A percentile compares a stretch with the other conserved stretches of the same genome.
Evolutionary conservation across 768 basidiomycete genomes (phyloP).

Genomic region (Chalciporus pseudorubinellus): DNA sequence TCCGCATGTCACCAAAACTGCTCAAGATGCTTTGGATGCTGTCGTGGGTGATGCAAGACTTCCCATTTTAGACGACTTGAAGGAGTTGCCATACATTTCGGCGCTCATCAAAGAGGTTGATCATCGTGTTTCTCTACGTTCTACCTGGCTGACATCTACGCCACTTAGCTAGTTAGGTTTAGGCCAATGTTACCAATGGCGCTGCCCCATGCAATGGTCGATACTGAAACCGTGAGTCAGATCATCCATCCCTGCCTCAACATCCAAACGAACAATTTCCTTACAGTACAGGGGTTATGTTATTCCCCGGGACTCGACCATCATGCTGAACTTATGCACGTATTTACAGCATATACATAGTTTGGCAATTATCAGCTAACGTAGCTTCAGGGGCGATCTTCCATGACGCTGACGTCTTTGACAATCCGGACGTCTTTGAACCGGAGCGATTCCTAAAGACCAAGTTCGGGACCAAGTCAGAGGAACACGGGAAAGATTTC

Average conservation of each 20-base stretch:
- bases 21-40: slow-evolving; percentile 1
- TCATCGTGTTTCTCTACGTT: background rate
- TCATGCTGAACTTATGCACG: slow-evolving; percentile 2
- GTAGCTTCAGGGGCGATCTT: background rate
- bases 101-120: slow-evolving; percentile 5
- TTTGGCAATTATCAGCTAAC: background rate
- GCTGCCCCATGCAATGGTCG: slow-evolving; percentile 5
- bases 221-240: slow-evolving; percentile 1
- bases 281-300: background rate
- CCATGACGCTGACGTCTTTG: slow-evolving; percentile 1
- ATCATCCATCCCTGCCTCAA: background rate
- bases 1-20: slow-evolving; percentile 1
- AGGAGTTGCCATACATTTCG: slow-evolving; percentile 3
- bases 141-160: background rate
- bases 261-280: background rate
- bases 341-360: background rate
- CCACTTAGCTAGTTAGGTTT: background rate
- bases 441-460: slow-evolving; percentile 3
- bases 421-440: slow-evolving; percentile 2
- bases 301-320: slow-evolving; percentile 1
- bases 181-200: slow-evolving; percentile 4
- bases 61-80: slow-evolving; percentile 1
- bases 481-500: slow-evolving; percentile 3
- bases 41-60: slow-evolving; percentile 5
- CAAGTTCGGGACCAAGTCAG: slow-evolving; percentile 3